Evolutionary conservation across 2,329 filamentous ascomycete species (phyloP), one percentile per base, ranked within the genome.

Genomic region (Colletotrichum sp.): DNA sequence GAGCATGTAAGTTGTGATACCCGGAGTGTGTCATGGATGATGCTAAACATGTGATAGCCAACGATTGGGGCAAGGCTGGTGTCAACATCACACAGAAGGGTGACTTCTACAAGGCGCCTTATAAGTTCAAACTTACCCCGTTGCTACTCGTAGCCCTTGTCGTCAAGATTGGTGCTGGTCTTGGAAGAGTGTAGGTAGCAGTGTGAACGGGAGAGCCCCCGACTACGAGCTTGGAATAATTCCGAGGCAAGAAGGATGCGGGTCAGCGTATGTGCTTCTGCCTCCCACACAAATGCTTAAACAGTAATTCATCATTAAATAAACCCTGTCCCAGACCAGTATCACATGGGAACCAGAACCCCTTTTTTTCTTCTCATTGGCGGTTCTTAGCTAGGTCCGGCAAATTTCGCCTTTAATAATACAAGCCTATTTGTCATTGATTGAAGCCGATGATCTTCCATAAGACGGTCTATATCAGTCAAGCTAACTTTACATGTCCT

Each of bases 51-150:
- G 26, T n/a, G 2, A 57, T 62, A 83, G 81, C 79, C 63, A 83
- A 91, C 78, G 88, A 90, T 57, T 91, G 86, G 80, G 89, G 89
- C 2, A 76, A 80, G 5, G 87, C 87, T 1, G 81, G 81, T 1
- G 85, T 90, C 60, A 91, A 91, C 72, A 90, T 91, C 36, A 91
- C 89, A 0, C 87, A 86, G 78, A 84, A 86, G 7, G 89, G 89
- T 4, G 84, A 85, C 68, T 89, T 91, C 75, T 87, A 85, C 6
- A 84, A 84, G 79, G 88, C 87, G 5, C 86, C 86, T 12, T 90
- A 90, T 80, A 82, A 83, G 75, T 90, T 86, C 81, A 86, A 85
- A 73, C 82, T 90, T 26, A 90, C 89, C 0, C 84, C 87, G 0
- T 80, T 90, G 55, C 80, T 80, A 28, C 77, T 86, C n/a, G 86